These are phyloP conservation scores for Eleusine indica DNA, from an alignment of 176 grass and related monocot genomes.

Conservation along the genomic window DNA sequence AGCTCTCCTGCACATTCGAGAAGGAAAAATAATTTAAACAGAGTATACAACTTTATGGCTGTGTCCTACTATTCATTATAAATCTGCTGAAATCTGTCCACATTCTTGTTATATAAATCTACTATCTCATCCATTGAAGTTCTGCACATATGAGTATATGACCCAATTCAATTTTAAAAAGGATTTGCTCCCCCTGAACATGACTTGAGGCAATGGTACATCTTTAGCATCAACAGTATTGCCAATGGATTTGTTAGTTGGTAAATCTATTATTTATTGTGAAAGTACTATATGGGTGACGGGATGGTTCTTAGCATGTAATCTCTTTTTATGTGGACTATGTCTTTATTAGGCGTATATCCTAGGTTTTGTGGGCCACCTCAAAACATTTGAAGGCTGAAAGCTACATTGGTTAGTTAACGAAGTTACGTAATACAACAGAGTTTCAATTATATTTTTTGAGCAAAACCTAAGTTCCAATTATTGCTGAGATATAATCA, in stretches of 20 bases:
- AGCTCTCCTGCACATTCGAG: too few relatives aligned
- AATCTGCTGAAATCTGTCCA: background rate
- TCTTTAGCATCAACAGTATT: background rate
- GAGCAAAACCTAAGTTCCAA: too few relatives aligned
- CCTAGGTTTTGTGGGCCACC: background rate
- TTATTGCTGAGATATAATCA: too few relatives aligned
- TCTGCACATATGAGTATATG: background rate
- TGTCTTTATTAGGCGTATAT: background rate
- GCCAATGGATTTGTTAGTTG: constrained; percentile 14
- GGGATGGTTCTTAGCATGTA: background rate
- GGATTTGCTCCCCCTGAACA: background rate
- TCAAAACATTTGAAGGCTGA: constrained; percentile 3
- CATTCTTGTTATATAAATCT: background rate
- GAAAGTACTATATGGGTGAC: background rate
- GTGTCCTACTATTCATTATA: constrained; percentile 11
- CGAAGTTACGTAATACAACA: background rate
- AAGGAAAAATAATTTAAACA: background rate
- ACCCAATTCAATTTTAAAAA: background rate
- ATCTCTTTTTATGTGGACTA: background rate
- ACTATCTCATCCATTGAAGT: background rate
- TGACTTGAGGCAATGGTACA: background rate
- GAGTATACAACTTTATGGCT: background rate
- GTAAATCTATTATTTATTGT: constrained; percentile 8
- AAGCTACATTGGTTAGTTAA: background rate
- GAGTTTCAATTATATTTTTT: background rate